Evolutionary conservation across 2,329 filamentous ascomycete genomes (phyloP), one percentile per base, ranked within the genome.

Genomic region (Colletotrichum euphorbiae): DNA sequence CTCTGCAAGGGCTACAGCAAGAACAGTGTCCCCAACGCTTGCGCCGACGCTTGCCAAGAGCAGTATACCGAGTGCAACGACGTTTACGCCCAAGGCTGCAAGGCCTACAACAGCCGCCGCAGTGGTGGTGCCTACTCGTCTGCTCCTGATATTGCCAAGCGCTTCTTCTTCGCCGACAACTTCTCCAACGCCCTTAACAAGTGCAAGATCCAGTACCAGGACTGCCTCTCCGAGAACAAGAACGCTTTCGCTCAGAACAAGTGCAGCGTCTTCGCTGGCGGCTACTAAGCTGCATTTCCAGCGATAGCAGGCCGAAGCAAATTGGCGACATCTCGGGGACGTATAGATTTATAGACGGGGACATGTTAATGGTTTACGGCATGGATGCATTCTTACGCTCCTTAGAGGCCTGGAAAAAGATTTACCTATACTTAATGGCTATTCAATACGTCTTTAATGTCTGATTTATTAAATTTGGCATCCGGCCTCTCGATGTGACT

Each of bases 11-110:
- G 79, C 19, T 88, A 85, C 75, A 65, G 74, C 12, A 79, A 81
- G 68, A 65, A 60, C 33, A 67, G 77, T 55, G 77, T 77, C 71
- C 67, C 71, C 50, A 74, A 76, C 69, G 86, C 81, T 57, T 88
- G 86, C 74, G 73, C 77, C 58, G 84, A 85, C 70, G 85, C 86
- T 33, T 88, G 86, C 79, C 80, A 83, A 76, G 77, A 79, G 58
- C 86, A 88, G 78, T 85, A 82, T 74, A 73, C 82, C 40, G 75
- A 81, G 61, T 88, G 85, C 74, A 72, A 80, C 24, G 75, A 74
- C 45, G 81, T 82, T 43, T 88, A 88, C 72, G 83, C 81, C 64
- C 74, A 84, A 75, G 80, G 82, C 46, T 87, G 85, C 78, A 78
- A 79, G 72, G 63, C 68, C 8, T 71, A 72, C 61, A 75, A 73